Percentiles rank a stretch among this genome's conserved stretches.
phyloP scores from a whole-genome alignment of 495 filamentous ascomycete genomes.

The Aspergillus mulundensis region DNA sequence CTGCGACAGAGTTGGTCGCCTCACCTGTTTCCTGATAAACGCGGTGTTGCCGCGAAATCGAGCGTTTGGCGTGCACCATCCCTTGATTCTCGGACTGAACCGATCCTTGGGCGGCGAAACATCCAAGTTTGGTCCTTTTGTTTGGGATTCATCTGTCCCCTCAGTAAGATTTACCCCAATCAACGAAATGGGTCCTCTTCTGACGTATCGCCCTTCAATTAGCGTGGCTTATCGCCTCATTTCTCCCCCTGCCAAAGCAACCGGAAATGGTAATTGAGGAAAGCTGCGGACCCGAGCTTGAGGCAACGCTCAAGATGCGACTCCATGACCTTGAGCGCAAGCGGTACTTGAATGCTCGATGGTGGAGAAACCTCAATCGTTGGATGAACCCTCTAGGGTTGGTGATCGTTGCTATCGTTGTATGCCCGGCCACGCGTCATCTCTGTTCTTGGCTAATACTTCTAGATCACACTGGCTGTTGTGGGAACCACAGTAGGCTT shows the following conservation, averaged over 20 bases:
- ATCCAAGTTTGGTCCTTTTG: constrained; percentile 84
- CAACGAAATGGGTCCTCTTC: constrained; percentile 35
- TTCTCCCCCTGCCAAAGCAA: constrained; percentile 70
- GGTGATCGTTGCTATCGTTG: constrained; percentile 69
- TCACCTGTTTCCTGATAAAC: constrained; percentile 63
- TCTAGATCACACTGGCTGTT: constrained; percentile 54
- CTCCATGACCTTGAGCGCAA: constrained; percentile 51
- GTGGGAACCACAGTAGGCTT: constrained; percentile 50
- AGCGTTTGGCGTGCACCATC: constrained; percentile 66
- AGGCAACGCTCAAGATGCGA: constrained; percentile 43
- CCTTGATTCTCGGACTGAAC: constrained; percentile 56
- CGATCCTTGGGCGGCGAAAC: constrained; percentile 63
- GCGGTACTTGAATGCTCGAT: constrained; percentile 74
- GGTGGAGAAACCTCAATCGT: constrained; percentile 92
- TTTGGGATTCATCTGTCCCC: constrained; percentile 79
- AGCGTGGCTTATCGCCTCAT: constrained; percentile 75
- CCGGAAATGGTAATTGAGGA: constrained; percentile 32
- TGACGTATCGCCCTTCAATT: not conserved
- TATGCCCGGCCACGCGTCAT: constrained; percentile 38
- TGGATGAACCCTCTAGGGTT: constrained; percentile 78
- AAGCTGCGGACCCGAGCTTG: constrained; percentile 32
- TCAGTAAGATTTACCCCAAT: constrained; percentile 52
- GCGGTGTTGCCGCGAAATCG: constrained; percentile 28
- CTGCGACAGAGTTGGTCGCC: constrained; percentile 64
- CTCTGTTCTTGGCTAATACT: constrained; percentile 13